A percentile compares a stretch with the other conserved stretches of the same genome.
phyloP scores from a whole-genome alignment of 805 yeast species.

The Ogataea minuta region DNA sequence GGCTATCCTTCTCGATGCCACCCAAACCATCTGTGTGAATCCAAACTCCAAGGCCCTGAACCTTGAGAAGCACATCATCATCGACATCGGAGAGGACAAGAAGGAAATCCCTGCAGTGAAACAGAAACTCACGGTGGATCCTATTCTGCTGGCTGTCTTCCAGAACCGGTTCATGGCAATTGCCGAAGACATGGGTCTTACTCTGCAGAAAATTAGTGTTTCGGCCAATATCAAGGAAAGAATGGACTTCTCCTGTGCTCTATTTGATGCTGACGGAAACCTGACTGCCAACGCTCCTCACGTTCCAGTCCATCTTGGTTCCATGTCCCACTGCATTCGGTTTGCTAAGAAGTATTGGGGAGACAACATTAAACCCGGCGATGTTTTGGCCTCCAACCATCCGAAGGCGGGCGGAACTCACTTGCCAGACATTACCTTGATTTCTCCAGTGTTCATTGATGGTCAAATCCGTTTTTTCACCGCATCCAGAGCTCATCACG shows the following conservation, averaged over 20 bases:
- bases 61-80: constrained; percentile 34
- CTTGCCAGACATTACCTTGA: constrained; percentile 11
- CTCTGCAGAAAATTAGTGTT: constrained; percentile 11
- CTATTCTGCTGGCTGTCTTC: constrained; percentile 11
- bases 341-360: constrained; percentile 15
- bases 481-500: constrained; percentile 13
- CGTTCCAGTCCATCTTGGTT: constrained; percentile 14
- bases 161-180: constrained; percentile 14
- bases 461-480: constrained; percentile 12
- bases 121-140: constrained; percentile 6
- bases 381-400: constrained; percentile 13
- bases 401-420: constrained; percentile 13
- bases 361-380: constrained; percentile 8
- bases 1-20: constrained; percentile 34
- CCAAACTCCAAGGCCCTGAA: constrained; percentile 32
- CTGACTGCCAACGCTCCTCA: constrained; percentile 14
- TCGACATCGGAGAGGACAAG: constrained; percentile 22
- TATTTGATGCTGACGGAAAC: constrained; percentile 14
- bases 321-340: constrained; percentile 13
- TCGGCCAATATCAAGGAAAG: constrained; percentile 14
- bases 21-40: constrained; percentile 36
- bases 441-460: constrained; percentile 13
- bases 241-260: constrained; percentile 14
- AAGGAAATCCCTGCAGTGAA: constrained; percentile 36
- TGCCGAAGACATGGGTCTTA: constrained; percentile 13